Evolutionary conservation across 2,329 filamentous ascomycete genomes (phyloP).

Genomic region (Botryosphaeria dothidea): DNA sequence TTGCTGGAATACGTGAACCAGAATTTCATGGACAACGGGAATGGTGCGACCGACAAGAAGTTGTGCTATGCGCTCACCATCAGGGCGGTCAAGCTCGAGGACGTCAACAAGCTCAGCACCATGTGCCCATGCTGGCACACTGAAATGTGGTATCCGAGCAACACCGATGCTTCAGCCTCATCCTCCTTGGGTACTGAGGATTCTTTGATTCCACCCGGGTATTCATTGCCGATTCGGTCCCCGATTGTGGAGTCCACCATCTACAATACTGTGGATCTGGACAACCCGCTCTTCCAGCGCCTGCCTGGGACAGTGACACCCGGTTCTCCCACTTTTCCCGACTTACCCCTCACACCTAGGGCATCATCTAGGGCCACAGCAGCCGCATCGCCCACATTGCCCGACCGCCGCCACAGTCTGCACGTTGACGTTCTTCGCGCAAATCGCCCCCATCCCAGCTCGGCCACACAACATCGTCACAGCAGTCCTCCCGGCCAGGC

Average conservation of each 20-base stretch:
- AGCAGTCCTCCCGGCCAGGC: neutral
- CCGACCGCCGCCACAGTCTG: neutral
- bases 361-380: neutral
- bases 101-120: neutral
- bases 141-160: neutral
- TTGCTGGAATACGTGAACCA: neutral
- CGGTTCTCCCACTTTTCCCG: neutral
- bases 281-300: neutral
- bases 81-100: neutral
- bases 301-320: neutral
- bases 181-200: neutral
- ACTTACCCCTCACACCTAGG: neutral
- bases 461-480: neutral
- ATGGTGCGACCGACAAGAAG: neutral
- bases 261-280: neutral
- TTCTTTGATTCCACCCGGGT: neutral
- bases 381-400: neutral
- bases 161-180: neutral
- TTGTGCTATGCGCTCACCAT: neutral
- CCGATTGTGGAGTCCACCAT: neutral
- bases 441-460: neutral
- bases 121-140: neutral
- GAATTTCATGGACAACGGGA: neutral
- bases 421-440: neutral
- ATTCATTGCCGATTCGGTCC: neutral